Conservation (phyloP, 306 rosid genomes). For the Myrica gale region DNA sequence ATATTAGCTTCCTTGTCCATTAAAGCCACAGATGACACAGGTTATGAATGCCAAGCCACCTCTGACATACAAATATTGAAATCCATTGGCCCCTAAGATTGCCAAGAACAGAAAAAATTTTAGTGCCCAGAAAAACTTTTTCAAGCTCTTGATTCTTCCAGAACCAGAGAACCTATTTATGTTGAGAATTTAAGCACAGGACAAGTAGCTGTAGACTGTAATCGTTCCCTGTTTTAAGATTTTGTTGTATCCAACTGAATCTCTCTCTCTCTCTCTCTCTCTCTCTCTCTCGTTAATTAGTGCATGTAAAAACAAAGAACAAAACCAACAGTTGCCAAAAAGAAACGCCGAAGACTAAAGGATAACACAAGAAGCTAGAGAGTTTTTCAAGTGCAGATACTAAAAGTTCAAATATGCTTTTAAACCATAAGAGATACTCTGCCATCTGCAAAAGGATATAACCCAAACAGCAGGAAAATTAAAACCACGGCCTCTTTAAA, state of each 20-base stretch:
- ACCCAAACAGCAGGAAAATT: background rate
- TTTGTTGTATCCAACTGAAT: background rate
- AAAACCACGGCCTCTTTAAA: constrained; percentile 27
- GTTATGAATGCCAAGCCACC: background rate
- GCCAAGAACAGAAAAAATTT: too few species aligned
- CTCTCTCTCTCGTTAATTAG: background rate
- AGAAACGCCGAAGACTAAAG: too few species aligned
- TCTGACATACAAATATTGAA: constrained; percentile 17
- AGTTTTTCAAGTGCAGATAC: background rate
- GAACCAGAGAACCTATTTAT: too few species aligned
- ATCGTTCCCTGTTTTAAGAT: background rate
- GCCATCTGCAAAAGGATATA: constrained; percentile 10
- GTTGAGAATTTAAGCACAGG: too few species aligned
- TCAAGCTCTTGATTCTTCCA: too few species aligned
- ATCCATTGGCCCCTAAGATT: background rate
- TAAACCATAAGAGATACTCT: constrained; percentile 8
- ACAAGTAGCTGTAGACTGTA: background rate
- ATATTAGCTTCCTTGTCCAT: background rate
- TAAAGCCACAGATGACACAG: background rate
- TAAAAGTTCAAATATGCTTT: background rate
- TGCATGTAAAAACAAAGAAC: background rate
- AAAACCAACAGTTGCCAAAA: background rate
- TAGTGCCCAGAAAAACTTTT: too few species aligned
- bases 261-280: background rate
- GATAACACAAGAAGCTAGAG: background rate